These are phyloP conservation scores for Colletotrichum scovillei DNA, from an alignment of 2,329 filamentous ascomycete species.

Conservation along the genomic window DNA sequence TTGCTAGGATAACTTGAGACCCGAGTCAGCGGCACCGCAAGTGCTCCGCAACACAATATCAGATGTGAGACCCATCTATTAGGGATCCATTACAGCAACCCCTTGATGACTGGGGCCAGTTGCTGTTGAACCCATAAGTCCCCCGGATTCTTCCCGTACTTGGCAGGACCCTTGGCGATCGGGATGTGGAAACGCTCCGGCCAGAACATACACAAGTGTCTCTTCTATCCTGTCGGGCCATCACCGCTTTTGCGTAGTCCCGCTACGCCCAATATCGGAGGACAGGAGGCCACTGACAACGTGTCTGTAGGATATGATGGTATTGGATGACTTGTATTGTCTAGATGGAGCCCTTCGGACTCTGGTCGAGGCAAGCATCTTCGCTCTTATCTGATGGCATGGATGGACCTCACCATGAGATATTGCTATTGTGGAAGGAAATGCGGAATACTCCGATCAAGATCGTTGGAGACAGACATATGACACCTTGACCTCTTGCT, in stretches of 20 bases:
- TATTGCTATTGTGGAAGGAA: not conserved
- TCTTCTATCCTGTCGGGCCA: not conserved
- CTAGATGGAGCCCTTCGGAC: conserved; percentile 4
- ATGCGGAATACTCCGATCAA: not conserved
- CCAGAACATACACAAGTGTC: not conserved
- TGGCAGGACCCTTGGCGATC: conserved; percentile 22
- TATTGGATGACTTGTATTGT: not conserved
- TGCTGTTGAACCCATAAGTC: not conserved
- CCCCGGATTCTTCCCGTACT: conserved; percentile 14
- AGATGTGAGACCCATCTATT: not conserved
- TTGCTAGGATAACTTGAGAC: not conserved
- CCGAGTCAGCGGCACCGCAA: conserved; percentile 16
- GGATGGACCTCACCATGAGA: not conserved
- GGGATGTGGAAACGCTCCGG: not conserved
- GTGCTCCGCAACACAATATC: conserved; percentile 6
- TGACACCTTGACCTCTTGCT: not conserved
- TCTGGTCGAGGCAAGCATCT: not conserved
- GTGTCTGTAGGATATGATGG: not conserved
- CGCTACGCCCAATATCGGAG: not conserved
- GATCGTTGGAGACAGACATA: not conserved
- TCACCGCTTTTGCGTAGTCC: conserved; percentile 12
- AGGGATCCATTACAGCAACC: not conserved
- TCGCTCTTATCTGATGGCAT: not conserved
- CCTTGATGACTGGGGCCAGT: not conserved
- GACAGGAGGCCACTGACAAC: not conserved